Conservation (phyloP, 2,329 filamentous ascomycete species). For the Aspergillaceae sp. region DNA sequence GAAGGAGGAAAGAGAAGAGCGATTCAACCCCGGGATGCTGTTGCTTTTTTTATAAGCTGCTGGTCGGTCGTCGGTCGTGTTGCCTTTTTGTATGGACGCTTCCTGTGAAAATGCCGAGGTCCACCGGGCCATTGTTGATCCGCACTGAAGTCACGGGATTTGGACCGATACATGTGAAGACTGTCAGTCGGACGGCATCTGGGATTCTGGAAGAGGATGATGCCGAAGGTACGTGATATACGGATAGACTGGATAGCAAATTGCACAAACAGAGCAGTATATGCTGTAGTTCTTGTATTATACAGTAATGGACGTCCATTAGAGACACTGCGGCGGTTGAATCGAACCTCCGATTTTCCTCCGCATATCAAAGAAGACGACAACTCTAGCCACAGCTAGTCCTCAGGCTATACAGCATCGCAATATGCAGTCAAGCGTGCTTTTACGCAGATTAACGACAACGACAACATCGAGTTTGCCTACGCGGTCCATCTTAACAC, state of each 20-base stretch:
- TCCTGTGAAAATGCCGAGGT: slow-evolving; percentile 26
- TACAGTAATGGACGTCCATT: too few relatives aligned
- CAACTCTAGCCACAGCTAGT: not conserved
- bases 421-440: not conserved
- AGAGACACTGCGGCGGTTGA: not conserved
- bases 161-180: slow-evolving; percentile 14
- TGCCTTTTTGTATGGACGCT: slow-evolving; percentile 10
- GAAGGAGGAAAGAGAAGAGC: slow-evolving; percentile 2
- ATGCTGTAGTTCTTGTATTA: too few relatives aligned
- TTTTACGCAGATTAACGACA: not conserved
- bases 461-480: not conserved
- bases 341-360: not conserved
- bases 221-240: not conserved
- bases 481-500: not conserved
- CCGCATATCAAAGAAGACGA: not conserved
- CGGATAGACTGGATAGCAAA: not conserved
- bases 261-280: too few relatives aligned
- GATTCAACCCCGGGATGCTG: slow-evolving; percentile 3
- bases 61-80: slow-evolving; percentile 9
- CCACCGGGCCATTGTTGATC: slow-evolving; percentile 17
- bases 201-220: too few relatives aligned
- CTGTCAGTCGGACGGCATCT: too few relatives aligned
- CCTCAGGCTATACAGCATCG: not conserved
- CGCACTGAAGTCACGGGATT: slow-evolving; percentile 19
- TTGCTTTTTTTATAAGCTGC: slow-evolving; percentile 7